phyloP scores from a whole-genome alignment of 1,284 basidiomycete genomes.

The Ceratobasidium sp. region DNA sequence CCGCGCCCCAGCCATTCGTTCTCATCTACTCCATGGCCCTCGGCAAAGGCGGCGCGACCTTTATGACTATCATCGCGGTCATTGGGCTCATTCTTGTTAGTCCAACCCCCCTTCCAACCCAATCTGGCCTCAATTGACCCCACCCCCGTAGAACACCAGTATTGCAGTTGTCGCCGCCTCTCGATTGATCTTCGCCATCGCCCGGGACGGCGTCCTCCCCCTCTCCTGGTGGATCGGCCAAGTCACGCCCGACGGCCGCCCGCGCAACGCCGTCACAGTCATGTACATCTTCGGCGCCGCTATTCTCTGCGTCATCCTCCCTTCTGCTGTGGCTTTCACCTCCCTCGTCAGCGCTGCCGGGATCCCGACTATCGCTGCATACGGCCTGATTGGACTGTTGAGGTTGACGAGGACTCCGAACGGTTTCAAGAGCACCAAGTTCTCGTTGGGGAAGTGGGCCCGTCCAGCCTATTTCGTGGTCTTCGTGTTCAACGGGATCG shows the following conservation, averaged over 20 bases:
- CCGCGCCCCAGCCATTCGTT: constrained; percentile 89
- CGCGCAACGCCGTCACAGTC: constrained; percentile 83
- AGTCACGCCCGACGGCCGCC: constrained; percentile 77
- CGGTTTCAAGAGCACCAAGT: constrained; percentile 77
- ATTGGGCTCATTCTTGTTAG: constrained; percentile 82
- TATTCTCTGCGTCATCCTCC: constrained; percentile 84
- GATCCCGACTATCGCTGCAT: constrained; percentile 85
- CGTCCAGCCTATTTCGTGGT: constrained; percentile 77
- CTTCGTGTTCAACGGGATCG: constrained; percentile 75
- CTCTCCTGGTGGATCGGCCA: constrained; percentile 82
- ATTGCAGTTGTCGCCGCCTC: constrained; percentile 87
- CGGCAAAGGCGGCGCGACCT: constrained; percentile 79
- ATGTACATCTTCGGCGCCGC: constrained; percentile 80
- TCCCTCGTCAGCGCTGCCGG: constrained; percentile 86
- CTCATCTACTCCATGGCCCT: constrained; percentile 84
- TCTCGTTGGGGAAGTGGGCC: constrained; percentile 74
- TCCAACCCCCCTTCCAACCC: constrained; percentile 13
- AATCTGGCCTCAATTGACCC: constrained; percentile 4
- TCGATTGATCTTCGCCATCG: constrained; percentile 86
- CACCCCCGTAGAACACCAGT: constrained; percentile 75
- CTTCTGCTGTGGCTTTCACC: constrained; percentile 88
- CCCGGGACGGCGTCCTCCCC: constrained; percentile 88
- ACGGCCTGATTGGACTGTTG: constrained; percentile 80
- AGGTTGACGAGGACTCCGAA: constrained; percentile 81
- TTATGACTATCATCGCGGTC: constrained; percentile 86